These are phyloP conservation scores for Ailanthus altissimus DNA, from an alignment of 345 rosid species.

Conservation along the genomic window DNA sequence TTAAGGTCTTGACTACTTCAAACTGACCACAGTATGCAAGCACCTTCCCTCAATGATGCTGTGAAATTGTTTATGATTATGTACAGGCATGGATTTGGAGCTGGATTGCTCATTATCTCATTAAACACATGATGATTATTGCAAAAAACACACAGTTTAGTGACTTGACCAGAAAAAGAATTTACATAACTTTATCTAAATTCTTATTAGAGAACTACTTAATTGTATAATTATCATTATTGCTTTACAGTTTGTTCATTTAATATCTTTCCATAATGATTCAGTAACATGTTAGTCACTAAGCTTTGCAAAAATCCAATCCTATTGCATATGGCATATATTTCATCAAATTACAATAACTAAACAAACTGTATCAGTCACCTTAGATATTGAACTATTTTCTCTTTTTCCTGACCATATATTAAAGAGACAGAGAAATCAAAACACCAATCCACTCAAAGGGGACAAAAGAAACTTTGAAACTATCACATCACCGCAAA, in stretches of 20 bases:
- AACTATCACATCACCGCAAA: not conserved
- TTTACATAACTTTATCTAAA: not conserved
- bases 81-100: not conserved
- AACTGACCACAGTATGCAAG: not conserved
- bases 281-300: not conserved
- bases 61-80: not conserved
- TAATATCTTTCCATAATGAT: not conserved
- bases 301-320: not conserved
- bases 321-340: not conserved
- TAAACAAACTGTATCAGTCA: not conserved
- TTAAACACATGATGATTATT: not conserved
- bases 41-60: not conserved
- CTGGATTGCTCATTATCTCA: not conserved
- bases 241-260: not conserved
- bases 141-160: conserved; percentile 1
- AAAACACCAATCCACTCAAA: not conserved
- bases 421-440: not conserved
- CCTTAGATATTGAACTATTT: not conserved
- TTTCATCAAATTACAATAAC: not conserved
- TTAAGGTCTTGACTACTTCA: not conserved
- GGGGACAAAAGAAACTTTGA: not conserved
- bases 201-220: not conserved
- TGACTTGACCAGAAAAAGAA: no score
- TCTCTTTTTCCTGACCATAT: not conserved
- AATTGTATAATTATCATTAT: not conserved